These are phyloP conservation scores for Aspergillus nidulans DNA, from an alignment of 495 filamentous ascomycete genomes.

Conservation along the genomic window DNA sequence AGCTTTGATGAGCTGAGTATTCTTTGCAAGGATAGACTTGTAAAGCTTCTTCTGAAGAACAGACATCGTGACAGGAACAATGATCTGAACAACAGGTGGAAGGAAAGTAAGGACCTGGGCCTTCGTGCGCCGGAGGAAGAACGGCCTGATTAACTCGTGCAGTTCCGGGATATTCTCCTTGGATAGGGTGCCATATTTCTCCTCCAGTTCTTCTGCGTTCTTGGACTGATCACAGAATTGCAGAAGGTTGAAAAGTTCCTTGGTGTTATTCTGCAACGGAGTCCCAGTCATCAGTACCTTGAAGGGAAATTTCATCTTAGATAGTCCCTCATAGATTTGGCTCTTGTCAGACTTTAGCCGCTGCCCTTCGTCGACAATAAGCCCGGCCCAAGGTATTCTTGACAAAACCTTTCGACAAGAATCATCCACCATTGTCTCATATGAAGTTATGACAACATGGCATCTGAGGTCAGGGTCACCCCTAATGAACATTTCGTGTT, in stretches of 20 bases:
- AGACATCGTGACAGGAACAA: constrained; percentile 89
- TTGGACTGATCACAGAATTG: constrained; percentile 78
- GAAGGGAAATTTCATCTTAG: constrained; percentile 66
- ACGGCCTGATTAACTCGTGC: constrained; percentile 80
- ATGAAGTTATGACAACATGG: constrained; percentile 92
- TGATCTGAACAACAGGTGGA: constrained; percentile 89
- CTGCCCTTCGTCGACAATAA: constrained; percentile 96
- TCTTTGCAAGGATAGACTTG: constrained; percentile 87
- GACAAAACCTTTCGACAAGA: constrained; percentile 59
- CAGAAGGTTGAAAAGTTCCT: constrained; percentile 90
- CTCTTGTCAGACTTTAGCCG: constrained; percentile 91
- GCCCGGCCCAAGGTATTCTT: constrained; percentile 72
- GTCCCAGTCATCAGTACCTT: constrained; percentile 84
- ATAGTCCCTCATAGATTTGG: constrained; percentile 69
- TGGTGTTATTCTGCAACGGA: constrained; percentile 89
- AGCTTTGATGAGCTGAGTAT: constrained; percentile 79
- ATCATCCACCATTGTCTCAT: constrained; percentile 74
- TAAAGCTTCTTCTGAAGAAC: constrained; percentile 90
- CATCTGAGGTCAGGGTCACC: constrained; percentile 61
- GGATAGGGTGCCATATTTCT: constrained; percentile 67
- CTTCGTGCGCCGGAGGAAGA: constrained; percentile 82
- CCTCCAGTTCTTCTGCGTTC: constrained; percentile 68
- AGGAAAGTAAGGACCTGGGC: constrained; percentile 82
- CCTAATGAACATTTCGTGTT: constrained; percentile 80
- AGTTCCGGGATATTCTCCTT: constrained; percentile 75